Evolutionary conservation across 441 rosid species (phyloP), one percentile per base, ranked within the genome.

Genomic region (Cnidoscolus chayamansa): DNA sequence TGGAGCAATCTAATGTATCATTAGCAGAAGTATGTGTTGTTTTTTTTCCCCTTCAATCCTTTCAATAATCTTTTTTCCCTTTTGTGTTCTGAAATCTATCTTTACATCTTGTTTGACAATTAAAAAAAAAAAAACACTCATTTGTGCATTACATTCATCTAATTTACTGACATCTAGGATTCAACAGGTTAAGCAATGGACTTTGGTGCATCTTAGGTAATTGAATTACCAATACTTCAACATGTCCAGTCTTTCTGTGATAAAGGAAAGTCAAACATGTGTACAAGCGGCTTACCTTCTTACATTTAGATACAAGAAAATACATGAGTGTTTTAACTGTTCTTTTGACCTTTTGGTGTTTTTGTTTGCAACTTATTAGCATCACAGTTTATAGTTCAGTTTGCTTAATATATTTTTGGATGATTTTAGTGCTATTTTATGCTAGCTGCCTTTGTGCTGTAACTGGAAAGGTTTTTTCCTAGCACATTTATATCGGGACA

Each of bases 1-100:
- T 90, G 76, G 86, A 82, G 77, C 93, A 78, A 79, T 87, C 97
- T 56, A 91, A 86, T 74, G 85, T 80, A 79, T 81, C 90, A 55
- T 60, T 75, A 66, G 84, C 88, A 49, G 86, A 87, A 59, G 97
- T 94, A 87, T 63, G 84, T 72, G 48, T 58, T 50, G 16, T 51
- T 35, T 56, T 32, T 43, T 53, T 77, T 25, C 25, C 32, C 72
- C 9, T 76, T 4, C 30, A 9, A 62, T 57, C 15, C 62, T 74
- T 63, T 32, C 45, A 47, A 63, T 47, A 59, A 30, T 56, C 7
- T 66, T 45, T 71, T 74, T 67, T 40, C 6, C 45, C 45, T 58
- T 73, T 54, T 2, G 4, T 70, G 37, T 30, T 56, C 32, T 50
- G 10, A 51, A n/a, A 55, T 5, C 48, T 10, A 20, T 48, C 30